Evolutionary conservation across 768 basidiomycete genomes (phyloP), one percentile per base, ranked within the genome.

Genomic region (Tephrocybe sp.): DNA sequence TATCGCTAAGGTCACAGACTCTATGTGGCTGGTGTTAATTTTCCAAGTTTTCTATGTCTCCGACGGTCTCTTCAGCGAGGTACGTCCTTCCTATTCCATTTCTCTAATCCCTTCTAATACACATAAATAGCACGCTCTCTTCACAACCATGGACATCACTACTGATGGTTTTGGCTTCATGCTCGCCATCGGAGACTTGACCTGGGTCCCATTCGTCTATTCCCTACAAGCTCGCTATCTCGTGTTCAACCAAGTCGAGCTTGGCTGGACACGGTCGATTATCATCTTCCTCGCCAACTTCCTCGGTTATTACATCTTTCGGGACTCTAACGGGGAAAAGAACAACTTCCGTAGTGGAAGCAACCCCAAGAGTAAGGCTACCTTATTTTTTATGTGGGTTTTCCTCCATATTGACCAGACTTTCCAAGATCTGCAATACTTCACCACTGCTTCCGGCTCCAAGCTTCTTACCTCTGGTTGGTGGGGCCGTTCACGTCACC

Each of bases 161-260:
- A 90, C 89, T 10, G 97, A 99, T 59, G 97, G 97, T 10, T 97
- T 98, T 61, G 97, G 97, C 6, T 97, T 94, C 78, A 99, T 99
- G 97, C 86, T 99, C 23, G 70, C 92, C 4, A 79, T 95, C 40
- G 95, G 97, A 34, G 93, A 97, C 62, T 79, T 97, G 23, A 69
- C 84, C 16, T 97, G 91, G 88, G 91, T 99, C 10, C 95, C 95
- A 10, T 95, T 97, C 69, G 85, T 83, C 13, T 99, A 97, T 70
- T 84, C 84, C 24, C 82, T 97, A 12, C 94, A 98, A 70, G 91
- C 94, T 1, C 87, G 94, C 43, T 99, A 90, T 69, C 84, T 99
- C 53, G 95, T 86, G n/a, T 94, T 92, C 74, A 79, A 80, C 48
- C 94, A 82, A 13, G 73, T 88, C 27, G 85, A 91, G 53, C 82